Percentiles rank a stretch among this genome's conserved stretches.
These are phyloP conservation scores for Rhinocladiella mackenziei DNA, from an alignment of 2,329 filamentous ascomycete species.

Conservation along the genomic window DNA sequence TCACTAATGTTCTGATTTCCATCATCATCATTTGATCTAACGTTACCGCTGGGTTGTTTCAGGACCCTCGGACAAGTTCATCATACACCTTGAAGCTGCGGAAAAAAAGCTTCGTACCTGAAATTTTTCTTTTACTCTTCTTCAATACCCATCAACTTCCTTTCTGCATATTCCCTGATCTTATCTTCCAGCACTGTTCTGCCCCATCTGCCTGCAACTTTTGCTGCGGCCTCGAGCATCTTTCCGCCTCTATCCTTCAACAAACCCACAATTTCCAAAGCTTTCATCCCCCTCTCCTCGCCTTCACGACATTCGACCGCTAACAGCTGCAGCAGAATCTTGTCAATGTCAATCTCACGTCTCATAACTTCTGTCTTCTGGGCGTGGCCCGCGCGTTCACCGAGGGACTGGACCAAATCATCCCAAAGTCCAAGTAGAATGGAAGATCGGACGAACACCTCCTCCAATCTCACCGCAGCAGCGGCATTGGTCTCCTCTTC, in stretches of 20 bases:
- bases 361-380: constrained; percentile 65
- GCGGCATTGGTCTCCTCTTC: constrained; percentile 42
- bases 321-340: constrained; percentile 81
- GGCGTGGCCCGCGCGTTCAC: constrained; percentile 46
- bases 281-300: constrained; percentile 91
- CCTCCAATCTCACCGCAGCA: constrained; percentile 63
- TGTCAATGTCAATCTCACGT: constrained; percentile 82
- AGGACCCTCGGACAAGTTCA: too few species aligned
- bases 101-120: too few species aligned
- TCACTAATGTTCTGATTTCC: too few species aligned
- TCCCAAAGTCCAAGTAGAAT: constrained; percentile 69
- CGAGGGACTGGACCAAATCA: constrained; percentile 68
- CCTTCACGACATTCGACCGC: constrained; percentile 86
- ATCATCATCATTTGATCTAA: too few species aligned
- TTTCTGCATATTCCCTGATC: constrained; percentile 80
- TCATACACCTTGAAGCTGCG: too few species aligned
- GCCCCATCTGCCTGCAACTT: constrained; percentile 83
- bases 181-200: constrained; percentile 78
- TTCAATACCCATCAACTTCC: constrained; percentile 58
- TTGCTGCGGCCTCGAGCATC: constrained; percentile 87
- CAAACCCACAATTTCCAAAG: constrained; percentile 80
- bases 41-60: too few species aligned
- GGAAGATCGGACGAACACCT: constrained; percentile 71
- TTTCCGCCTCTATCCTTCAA: constrained; percentile 80
- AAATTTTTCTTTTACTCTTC: constrained; percentile 41